Evolutionary conservation across 1,284 basidiomycete genomes (phyloP).

Genomic region (Leucoagaricus sp.): DNA sequence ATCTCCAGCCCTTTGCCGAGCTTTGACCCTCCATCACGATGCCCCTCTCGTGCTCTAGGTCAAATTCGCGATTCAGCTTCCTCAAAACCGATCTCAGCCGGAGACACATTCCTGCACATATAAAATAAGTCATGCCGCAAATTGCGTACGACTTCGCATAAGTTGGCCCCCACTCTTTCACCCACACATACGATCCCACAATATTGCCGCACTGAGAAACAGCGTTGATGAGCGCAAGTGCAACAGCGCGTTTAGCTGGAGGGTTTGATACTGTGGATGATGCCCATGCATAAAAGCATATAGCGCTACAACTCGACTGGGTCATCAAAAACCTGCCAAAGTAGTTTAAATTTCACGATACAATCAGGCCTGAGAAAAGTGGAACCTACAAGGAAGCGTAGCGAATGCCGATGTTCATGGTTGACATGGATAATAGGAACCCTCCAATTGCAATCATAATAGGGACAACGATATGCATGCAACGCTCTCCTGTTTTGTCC

Average conservation of each 20-base stretch:
- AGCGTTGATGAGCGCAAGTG: slow-evolving; percentile 72
- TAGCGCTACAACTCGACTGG: slow-evolving; percentile 70
- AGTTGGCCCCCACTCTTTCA: slow-evolving; percentile 39
- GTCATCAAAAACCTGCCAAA: slow-evolving; percentile 71
- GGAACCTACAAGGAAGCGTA: slow-evolving; percentile 74
- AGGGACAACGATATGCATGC: slow-evolving; percentile 60
- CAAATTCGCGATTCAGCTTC: slow-evolving; percentile 45
- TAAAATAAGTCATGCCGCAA: slow-evolving; percentile 23
- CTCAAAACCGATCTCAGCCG: slow-evolving; percentile 53
- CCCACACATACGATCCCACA: slow-evolving; percentile 67
- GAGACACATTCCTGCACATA: slow-evolving; percentile 54
- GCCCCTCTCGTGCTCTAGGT: no score
- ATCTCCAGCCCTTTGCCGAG: no score
- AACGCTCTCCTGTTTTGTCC: slow-evolving; percentile 66
- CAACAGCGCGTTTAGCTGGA: slow-evolving; percentile 76
- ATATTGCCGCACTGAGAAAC: slow-evolving; percentile 75
- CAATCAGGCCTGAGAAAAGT: not conserved
- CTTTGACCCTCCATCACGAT: no score
- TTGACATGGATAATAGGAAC: slow-evolving; percentile 74
- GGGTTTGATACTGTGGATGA: slow-evolving; percentile 68
- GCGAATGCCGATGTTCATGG: slow-evolving; percentile 65
- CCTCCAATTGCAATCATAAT: slow-evolving; percentile 66
- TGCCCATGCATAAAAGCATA: slow-evolving; percentile 72
- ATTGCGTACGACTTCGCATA: slow-evolving; percentile 40
- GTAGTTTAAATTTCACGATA: not conserved